A percentile compares a stretch with the other conserved stretches of the same genome.
phyloP scores from a whole-genome alignment of 164 flowering plant species.

The Buxus sempervirens region DNA sequence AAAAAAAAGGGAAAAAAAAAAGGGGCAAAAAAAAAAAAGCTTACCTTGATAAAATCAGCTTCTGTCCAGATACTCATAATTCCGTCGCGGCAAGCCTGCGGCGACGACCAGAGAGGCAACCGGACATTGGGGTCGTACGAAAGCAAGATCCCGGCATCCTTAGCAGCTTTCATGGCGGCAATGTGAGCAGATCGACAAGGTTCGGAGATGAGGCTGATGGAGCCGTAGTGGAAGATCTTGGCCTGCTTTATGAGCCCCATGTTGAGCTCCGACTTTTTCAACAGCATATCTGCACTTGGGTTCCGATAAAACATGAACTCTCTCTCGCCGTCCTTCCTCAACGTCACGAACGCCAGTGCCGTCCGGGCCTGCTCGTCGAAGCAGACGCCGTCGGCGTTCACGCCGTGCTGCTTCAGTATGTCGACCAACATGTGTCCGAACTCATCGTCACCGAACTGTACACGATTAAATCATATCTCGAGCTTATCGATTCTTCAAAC shows the following conservation, averaged over 20 bases:
- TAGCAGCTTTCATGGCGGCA: constrained; percentile 74
- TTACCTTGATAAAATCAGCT: constrained; percentile 70
- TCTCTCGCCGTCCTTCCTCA: constrained; percentile 51
- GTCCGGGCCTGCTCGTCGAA: constrained; percentile 59
- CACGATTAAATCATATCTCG: too few species aligned
- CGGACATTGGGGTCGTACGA: constrained; percentile 82
- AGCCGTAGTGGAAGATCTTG: constrained; percentile 69
- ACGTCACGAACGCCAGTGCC: constrained; percentile 69
- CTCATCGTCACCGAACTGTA: constrained; percentile 76
- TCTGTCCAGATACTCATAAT: constrained; percentile 73
- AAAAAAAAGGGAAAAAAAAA: not conserved
- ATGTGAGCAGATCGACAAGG: constrained; percentile 74
- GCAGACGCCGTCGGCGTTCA: constrained; percentile 46
- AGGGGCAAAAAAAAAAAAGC: too few species aligned
- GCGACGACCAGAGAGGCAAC: constrained; percentile 73
- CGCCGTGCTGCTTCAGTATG: constrained; percentile 49
- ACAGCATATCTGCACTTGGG: constrained; percentile 74
- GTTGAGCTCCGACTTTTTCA: constrained; percentile 54
- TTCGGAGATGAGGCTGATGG: constrained; percentile 71
- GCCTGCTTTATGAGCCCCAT: constrained; percentile 43
- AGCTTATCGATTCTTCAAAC: too few species aligned
- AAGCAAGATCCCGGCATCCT: constrained; percentile 49
- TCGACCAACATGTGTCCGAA: constrained; percentile 66
- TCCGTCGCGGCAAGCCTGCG: constrained; percentile 45
- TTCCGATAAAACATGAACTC: constrained; percentile 79